phyloP scores from a whole-genome alignment of 2,329 filamentous ascomycete species.

The Myrmaecium sp. region DNA sequence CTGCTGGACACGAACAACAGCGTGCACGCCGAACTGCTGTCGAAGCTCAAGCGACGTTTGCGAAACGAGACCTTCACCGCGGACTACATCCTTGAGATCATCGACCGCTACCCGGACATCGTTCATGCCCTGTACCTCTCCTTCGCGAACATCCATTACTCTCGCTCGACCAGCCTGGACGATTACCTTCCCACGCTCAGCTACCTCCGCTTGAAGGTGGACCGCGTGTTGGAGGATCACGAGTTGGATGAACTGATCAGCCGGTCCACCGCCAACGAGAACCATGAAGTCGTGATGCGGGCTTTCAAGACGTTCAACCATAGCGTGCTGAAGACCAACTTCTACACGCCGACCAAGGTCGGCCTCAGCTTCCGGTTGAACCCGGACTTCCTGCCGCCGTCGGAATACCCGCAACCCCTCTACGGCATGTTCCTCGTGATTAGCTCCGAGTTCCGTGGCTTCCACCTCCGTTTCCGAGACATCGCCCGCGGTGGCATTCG shows the following conservation, averaged over 20 bases:
- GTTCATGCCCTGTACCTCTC: constrained; percentile 78
- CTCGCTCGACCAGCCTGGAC: constrained; percentile 46
- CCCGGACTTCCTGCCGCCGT: constrained; percentile 69
- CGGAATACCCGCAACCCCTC: constrained; percentile 83
- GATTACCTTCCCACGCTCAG: constrained; percentile 56
- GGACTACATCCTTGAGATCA: constrained; percentile 96
- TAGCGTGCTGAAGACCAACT: constrained; percentile 88
- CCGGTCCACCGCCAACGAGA: constrained; percentile 49
- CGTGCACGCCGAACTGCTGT: constrained; percentile 69
- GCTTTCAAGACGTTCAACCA: constrained; percentile 94
- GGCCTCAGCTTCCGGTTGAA: constrained; percentile 92
- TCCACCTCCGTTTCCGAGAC: constrained; percentile 93
- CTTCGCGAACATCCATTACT: constrained; percentile 76
- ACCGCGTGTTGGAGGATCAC: constrained; percentile 34
- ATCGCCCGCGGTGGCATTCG: constrained; percentile 94
- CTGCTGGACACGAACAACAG: constrained; percentile 69
- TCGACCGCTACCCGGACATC: constrained; percentile 73
- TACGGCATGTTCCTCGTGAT: constrained; percentile 99
- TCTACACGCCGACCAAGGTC: constrained; percentile 95
- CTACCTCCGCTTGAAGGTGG: constrained; percentile 47
- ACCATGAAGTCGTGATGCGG: constrained; percentile 95
- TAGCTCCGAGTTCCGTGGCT: constrained; percentile 88
- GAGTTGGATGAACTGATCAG: constrained; percentile 23
- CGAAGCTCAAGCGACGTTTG: constrained; percentile 87
- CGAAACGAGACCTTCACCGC: constrained; percentile 95